A percentile compares a stretch with the other conserved stretches of the same genome.
Conservation (phyloP, 306 rosid genomes). For the Medicago truncatula region MtrunA17r5.0-ANR NC_053044.1:41565501-41566000, state of each 20-base stretch:
- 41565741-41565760: conserved; percentile 60
- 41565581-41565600: conserved; percentile 51
- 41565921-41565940: conserved; percentile 98
- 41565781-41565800: conserved; percentile 9
- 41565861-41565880: conserved; percentile 91
- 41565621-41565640: conserved; percentile 59
- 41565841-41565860: conserved; percentile 62
- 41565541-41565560: not conserved
- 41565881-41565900: conserved; percentile 77
- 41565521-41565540: conserved; percentile 11
- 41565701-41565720: conserved; percentile 93
- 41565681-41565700: conserved; percentile 66
- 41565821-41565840: not conserved
- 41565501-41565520: conserved; percentile 17
- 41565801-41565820: conserved; percentile 28
- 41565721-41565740: conserved; percentile 89
- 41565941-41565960: conserved; percentile 41
- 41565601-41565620: conserved; percentile 63
- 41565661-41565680: conserved; percentile 51
- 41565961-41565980: conserved; percentile 14
- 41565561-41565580: not conserved
- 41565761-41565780: conserved; percentile 10
- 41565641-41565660: conserved; percentile 63
- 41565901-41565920: conserved; percentile 87
- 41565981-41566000: not conserved